Conservation (phyloP, 768 basidiomycete species). For the Rhodotorula babjevae region DNA sequence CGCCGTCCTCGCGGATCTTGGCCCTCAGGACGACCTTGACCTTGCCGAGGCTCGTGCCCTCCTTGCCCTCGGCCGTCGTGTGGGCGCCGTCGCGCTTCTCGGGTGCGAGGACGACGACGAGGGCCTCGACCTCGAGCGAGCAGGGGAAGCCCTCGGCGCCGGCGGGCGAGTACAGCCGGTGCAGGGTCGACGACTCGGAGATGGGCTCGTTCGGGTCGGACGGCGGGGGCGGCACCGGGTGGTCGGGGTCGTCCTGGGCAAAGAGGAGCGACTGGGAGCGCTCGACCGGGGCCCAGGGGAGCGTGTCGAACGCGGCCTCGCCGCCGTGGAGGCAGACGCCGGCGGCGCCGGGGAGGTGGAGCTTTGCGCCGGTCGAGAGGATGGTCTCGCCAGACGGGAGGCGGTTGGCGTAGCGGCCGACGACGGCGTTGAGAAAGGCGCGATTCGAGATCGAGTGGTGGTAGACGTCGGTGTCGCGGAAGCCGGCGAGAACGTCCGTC, state of each 20-base stretch:
- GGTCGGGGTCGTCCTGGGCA: slow-evolving; percentile 13
- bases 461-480: slow-evolving; percentile 8
- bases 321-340: slow-evolving; percentile 38
- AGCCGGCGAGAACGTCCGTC: slow-evolving; percentile 27
- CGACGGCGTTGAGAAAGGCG: slow-evolving; percentile 18
- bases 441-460: slow-evolving; percentile 1
- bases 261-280: slow-evolving; percentile 25
- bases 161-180: slow-evolving; percentile 23
- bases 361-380: background rate
- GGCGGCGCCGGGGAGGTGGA: slow-evolving; percentile 3
- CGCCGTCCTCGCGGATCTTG: slow-evolving; percentile 34
- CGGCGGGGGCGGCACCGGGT: slow-evolving; percentile 11
- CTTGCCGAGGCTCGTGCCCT: slow-evolving; percentile 4
- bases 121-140: slow-evolving; percentile 25
- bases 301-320: slow-evolving; percentile 26
- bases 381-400: slow-evolving; percentile 14
- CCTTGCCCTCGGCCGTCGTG: background rate
- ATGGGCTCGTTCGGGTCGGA: slow-evolving; percentile 11
- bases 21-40: slow-evolving; percentile 30
- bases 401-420: slow-evolving; percentile 34
- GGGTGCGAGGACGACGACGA: slow-evolving; percentile 7
- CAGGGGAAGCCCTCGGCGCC: slow-evolving; percentile 36
- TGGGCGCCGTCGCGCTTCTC: background rate
- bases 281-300: slow-evolving; percentile 19
- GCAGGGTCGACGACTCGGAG: background rate